phyloP scores from a whole-genome alignment of 2,329 filamentous ascomycete genomes.

The Fusarium floridanum region DNA sequence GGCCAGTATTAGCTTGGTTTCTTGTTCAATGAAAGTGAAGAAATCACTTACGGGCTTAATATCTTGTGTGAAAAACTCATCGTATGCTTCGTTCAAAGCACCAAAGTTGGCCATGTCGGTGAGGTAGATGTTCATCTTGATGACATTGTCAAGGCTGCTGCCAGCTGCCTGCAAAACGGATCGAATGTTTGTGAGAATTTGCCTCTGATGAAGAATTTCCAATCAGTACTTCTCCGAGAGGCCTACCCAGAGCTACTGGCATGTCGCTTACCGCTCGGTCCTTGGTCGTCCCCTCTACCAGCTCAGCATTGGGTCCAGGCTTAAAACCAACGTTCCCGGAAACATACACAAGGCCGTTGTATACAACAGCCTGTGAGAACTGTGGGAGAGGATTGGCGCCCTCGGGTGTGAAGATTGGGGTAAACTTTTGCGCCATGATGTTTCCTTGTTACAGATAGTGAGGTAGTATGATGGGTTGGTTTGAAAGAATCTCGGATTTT shows the following conservation, averaged over 20 bases:
- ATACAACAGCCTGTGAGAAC: background rate
- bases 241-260: background rate
- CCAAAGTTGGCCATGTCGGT: background rate
- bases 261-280: background rate
- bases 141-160: background rate
- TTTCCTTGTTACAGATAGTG: background rate
- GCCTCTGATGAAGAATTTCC: background rate
- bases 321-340: background rate
- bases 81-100: background rate
- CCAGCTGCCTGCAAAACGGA: background rate
- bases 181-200: background rate
- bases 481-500: fast-evolving
- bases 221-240: background rate
- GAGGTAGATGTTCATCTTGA: background rate
- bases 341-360: background rate
- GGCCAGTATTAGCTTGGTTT: background rate
- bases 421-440: background rate
- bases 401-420: background rate
- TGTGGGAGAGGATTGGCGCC: background rate
- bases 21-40: fast-evolving
- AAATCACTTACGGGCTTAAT: background rate
- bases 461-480: background rate
- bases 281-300: background rate
- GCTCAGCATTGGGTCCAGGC: background rate
- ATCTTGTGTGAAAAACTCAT: background rate